Base-by-base conservation (phyloP, 495 filamentous ascomycete species). In the Oleoguttula mirabilis region DNA sequence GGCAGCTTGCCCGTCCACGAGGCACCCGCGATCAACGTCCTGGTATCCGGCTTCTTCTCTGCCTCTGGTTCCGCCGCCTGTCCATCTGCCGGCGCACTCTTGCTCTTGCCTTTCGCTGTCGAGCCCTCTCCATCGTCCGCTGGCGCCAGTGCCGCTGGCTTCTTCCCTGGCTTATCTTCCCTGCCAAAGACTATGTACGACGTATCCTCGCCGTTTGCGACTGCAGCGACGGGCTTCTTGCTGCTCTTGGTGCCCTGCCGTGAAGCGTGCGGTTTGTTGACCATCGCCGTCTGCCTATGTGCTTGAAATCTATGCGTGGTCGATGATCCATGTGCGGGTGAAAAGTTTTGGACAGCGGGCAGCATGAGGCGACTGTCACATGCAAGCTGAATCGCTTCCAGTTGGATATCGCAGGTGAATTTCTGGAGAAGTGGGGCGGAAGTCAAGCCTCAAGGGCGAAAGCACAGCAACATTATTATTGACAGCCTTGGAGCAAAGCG, bases 1-100 rank as follows among this genome's bases (percentile, higher is more conserved):
- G 90, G 90, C 27, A 98, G 64, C 59, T 98, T 98, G 25, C 90
- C 90, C 0, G 90, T 98, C 92, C 92, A 98, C 57, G 86, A 94
- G 51, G 84, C 75, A 36, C 90, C 90, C 36, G 85, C 92, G 60
- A 98, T 94, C 43, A 98, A 65, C 50, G 84, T 78, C 62, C 86
- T 82, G 40, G 84, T 79, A 22, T 83, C 77, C 27, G 85, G 83
- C 52, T 80, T 82, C 46, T 86, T 86, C 16, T 76, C 76, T 47
- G 65, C 67, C 20, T 79, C 76, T 34, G 65, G 60, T 45, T 55
- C 36, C 58, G 61, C 31, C 63, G 60, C 42, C 70, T 19, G 16
- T 15, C 23, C 24, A 20, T 36, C 21, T 68, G 32, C 66, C 41
- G 51, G 48, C 41, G 31, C 48, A 36, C 30, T 45, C 28, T 52